Base-by-base conservation (phyloP, 176 grass and related monocot species). In the Miscanthus lutarioriparius region DNA sequence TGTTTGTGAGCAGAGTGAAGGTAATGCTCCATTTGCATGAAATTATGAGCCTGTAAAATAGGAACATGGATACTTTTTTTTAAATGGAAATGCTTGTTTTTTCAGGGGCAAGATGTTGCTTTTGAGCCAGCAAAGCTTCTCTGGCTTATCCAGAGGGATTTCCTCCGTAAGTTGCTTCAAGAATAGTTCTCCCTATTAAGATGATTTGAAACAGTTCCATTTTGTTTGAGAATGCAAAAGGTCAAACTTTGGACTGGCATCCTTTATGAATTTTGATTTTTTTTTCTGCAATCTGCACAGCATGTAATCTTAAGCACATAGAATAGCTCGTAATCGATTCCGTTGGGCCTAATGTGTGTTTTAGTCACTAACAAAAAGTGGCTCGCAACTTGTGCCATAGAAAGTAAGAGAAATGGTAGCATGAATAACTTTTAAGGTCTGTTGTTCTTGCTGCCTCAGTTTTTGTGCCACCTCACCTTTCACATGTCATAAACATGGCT, bases 61-160 rank as follows among this genome's bases (percentile, higher is more conserved):
- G 23, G 32, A 81, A 44, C 33, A 80, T 75, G 12, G 27, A 8
- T 32, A 70, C 12, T 11, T 54, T 68, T 48, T 48, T 33, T 80
- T 26, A 87, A 87, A 4, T 12, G 5, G 48, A 78, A 20, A 61
- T 78, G 37, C 11, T 53, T 84, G 22, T 87, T 76, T 82, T 77
- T 91, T 61, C 82, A 99, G 96, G 96, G 96, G 35, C 86, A 93
- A 89, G 96, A 99, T 89, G 80, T 92, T 84, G 91, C 93, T 72
- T 99, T 99, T 92, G 96, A 94, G 81, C 93, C 96, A 80, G 93
- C 96, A 70, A 99, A 99, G 61, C 93, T 99, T 84, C 86, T 99
- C 13, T 99, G 96, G 96, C 93, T 99, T 89, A 99, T 99, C 77
- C 96, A 99, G 75, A 94, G 93, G 79, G 93, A 99, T 89, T 99